Evolutionary conservation across 164 flowering plant genomes (phyloP), one percentile per base, ranked within the genome.

Genomic region (Cinnamomum chago): DNA sequence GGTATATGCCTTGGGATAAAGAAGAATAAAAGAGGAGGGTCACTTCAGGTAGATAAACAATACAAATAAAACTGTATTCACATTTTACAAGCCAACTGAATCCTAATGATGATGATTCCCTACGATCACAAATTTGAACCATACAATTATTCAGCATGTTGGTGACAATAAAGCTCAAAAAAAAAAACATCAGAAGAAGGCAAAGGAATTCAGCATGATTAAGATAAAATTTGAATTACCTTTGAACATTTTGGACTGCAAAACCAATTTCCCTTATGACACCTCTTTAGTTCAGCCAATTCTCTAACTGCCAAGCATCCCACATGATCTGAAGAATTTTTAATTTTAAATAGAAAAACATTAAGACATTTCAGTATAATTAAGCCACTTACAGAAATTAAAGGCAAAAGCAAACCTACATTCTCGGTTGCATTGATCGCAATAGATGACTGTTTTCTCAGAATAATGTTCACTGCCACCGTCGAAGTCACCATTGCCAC

Each of bases 371-470:
- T 28, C 27, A 14, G n/a, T 65, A 18, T 65, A 6, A 25, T 65
- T 30, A 70, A 2, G 20, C 15, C 1, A 25, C 5, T 14, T 7
- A 58, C 15, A 18, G 33, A 76, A 30, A 20, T 3, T 47, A 62
- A 11, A 70, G 33, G 62, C n/a, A 20, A 15, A 47, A 10, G 24
- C 72, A 58, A 71, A 82, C 96, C 14, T 82, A 95, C 99, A 95
- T 83, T 82, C 85, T 62, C 66, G 89, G 76, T 86, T 84, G 72
- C 99, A 95, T 76, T 93, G 98, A 78, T 78, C 65, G 73, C 99
- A 93, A 60, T 47, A 83, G n/a, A 84, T 70, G 73, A 85, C 7
- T 58, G 76, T 71, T n/a, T 67, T 71, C 64, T 82, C 88, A 15
- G 72, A 65, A 58, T 58, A 51, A 17, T 73, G 68, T 64, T 58